These are phyloP conservation scores for Hirsutella rhossiliensis DNA, from an alignment of 2,329 filamentous ascomycete species.

Conservation along the genomic window DNA sequence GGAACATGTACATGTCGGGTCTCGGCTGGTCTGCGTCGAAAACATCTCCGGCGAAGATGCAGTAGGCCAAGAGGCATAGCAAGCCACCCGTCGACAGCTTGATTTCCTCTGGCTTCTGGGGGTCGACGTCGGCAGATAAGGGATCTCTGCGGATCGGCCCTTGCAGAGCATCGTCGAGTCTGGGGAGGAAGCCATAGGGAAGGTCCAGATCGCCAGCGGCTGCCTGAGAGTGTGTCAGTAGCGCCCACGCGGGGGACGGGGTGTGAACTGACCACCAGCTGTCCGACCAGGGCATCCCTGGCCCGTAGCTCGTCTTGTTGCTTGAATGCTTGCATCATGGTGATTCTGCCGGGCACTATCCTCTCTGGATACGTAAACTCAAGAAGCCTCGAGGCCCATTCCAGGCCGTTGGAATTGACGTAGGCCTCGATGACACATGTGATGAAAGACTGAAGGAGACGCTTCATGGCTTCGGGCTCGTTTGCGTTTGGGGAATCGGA, in stretches of 20 bases:
- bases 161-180: slow-evolving; percentile 33
- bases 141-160: slow-evolving; percentile 31
- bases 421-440: slow-evolving; percentile 68
- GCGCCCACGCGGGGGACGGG: neutral
- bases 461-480: slow-evolving; percentile 50
- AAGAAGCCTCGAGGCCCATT: slow-evolving; percentile 52
- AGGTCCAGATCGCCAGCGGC: slow-evolving; percentile 52
- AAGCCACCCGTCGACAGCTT: slow-evolving; percentile 47
- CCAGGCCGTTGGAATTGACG: slow-evolving; percentile 46
- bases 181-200: slow-evolving; percentile 28
- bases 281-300: slow-evolving; percentile 56
- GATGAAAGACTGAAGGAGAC: slow-evolving; percentile 63
- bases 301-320: slow-evolving; percentile 48
- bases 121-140: slow-evolving; percentile 31
- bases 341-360: slow-evolving; percentile 48
- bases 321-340: slow-evolving; percentile 51
- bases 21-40: slow-evolving; percentile 43
- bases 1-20: slow-evolving; percentile 46
- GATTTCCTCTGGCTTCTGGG: slow-evolving; percentile 36
- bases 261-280: slow-evolving; percentile 46
- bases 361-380: slow-evolving; percentile 57
- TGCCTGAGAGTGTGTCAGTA: slow-evolving; percentile 27
- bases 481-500: slow-evolving; percentile 27
- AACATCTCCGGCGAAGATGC: slow-evolving; percentile 48
- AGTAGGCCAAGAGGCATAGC: slow-evolving; percentile 48